Evolutionary conservation across 208 protist species (phyloP), one percentile per base, ranked within the genome.

Genomic region (Naegleria lovaniensis): DNA sequence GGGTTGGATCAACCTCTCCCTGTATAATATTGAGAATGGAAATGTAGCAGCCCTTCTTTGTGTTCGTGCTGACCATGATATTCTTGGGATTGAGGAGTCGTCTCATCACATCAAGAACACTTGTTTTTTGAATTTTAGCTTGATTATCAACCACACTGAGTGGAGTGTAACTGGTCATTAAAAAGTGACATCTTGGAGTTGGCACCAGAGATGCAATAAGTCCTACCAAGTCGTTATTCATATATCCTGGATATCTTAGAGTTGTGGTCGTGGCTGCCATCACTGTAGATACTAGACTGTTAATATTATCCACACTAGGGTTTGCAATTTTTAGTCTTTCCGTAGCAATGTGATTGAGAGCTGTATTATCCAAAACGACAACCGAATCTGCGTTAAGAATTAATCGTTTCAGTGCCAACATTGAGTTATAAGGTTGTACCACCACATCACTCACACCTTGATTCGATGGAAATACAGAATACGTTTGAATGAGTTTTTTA

Each of bases 371-470:
- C 0, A 99, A 94, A 13, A 99, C 99, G 16, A 99, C 97, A 25
- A 98, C 97, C 40, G 95, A 97, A 92, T 99, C 98, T 16, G 98
- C 98, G 90, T 99, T 96, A 39, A 98, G 93, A 9, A 96, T 99
- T 11, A 99, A 94, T 39, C 99, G 94, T 93, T 99, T 99, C 33
- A 99, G 95, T n/a, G 99, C 99, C 5, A 99, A 94, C 13, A 99
- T 90, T 33, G 97, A 98, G 93, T 99, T 99, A 95, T 99, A 99
- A n/a, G 99, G 98, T 94, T 99, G 98, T 52, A 99, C 99, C 88
- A 99, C 99, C 16, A 99, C 97, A 90, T 99, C 98, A 88, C 92
- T 95, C 67, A 95, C 95, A 19, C 94, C 95, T 6, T 88, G 83
- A 29, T 48, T 33, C 55, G 25, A 95, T 5, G 99, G 99, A 92